Evolutionary conservation across 1,139 yeast species (phyloP).

Genomic region (Debaryomyces nepalensis): DNA sequence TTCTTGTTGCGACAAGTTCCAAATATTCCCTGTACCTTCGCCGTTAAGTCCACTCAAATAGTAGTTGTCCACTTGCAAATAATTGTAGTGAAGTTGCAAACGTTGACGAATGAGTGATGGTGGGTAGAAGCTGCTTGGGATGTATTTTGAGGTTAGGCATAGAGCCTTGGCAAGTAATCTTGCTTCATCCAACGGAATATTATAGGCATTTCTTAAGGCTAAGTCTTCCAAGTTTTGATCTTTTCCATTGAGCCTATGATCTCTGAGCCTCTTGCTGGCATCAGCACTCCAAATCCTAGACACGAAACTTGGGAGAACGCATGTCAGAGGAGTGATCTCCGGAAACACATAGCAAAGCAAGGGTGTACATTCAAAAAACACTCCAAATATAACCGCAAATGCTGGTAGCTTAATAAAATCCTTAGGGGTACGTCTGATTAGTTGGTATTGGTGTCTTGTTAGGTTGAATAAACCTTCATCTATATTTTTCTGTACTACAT

Average conservation of each 20-base stretch:
- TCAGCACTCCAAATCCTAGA: constrained; percentile 40
- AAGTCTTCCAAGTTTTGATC: constrained; percentile 23
- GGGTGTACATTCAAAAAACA: constrained; percentile 71
- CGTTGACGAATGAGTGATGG: constrained; percentile 41
- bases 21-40: constrained; percentile 48
- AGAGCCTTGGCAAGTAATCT: constrained; percentile 37
- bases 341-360: constrained; percentile 62
- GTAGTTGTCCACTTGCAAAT: constrained; percentile 56
- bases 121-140: constrained; percentile 45
- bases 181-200: constrained; percentile 42
- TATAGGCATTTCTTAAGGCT: constrained; percentile 48
- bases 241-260: constrained; percentile 16
- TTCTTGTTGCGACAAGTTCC: constrained; percentile 50
- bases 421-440: constrained; percentile 57
- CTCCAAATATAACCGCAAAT: constrained; percentile 59
- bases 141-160: constrained; percentile 42
- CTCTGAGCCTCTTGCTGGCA: constrained; percentile 14
- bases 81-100: constrained; percentile 46
- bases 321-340: constrained; percentile 69
- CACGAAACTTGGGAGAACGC: constrained; percentile 58
- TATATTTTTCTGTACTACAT: constrained; percentile 13
- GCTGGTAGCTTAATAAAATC: constrained; percentile 66
- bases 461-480: constrained; percentile 36
- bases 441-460: constrained; percentile 58
- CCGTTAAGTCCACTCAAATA: constrained; percentile 46